Base-by-base conservation (phyloP, 306 rosid species). In the Begonia loranthoides region DNA sequence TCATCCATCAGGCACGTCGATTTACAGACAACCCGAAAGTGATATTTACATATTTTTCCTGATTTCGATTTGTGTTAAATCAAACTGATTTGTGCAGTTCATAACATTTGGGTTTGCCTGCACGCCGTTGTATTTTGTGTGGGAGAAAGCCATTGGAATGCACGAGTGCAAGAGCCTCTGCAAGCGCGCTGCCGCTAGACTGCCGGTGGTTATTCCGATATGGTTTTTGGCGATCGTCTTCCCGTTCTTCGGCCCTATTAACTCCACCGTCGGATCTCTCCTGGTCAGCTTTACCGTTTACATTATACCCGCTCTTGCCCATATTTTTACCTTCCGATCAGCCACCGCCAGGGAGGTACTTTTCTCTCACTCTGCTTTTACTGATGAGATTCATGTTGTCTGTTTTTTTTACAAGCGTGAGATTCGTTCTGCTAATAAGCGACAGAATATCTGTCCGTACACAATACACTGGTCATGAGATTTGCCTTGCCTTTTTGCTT, bases 271-370 rank as follows among this genome's bases (percentile, higher is more conserved):
- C 7, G 97, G 97, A 34, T 85, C 97, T 7, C 95, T 89, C 41
- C 95, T 89, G 6, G 97, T 89, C 4, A 89, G 95, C 67, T 89
- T 89, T 81, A 89, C 97, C 1, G 97, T 89, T 62, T 89, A 89
- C 63, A 89, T 89, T 66, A 80, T 89, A 63, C 97, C 97, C 0
- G 81, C 97, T 5, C 73, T 89, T 0, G 97, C 97, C 10, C 67
- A 84, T 75, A 80, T 80, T 52, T 85, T 89, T 74, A 85, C 95
- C 63, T 89, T 75, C 72, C 72, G 55, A 64, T 85, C 95, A 0
- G 50, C 97, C 54, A 69, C 97, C 0, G 79, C 97, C 0, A 55
- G 97, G 48, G 83, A 82, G 94, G 97, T 89, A 71, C 49, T 13
- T 24, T 13, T 16, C 52, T 44, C 15, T 49, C 10, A 10, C 7